Evolutionary conservation across 768 basidiomycete species (phyloP).

Genomic region (Boletellus ananas): DNA sequence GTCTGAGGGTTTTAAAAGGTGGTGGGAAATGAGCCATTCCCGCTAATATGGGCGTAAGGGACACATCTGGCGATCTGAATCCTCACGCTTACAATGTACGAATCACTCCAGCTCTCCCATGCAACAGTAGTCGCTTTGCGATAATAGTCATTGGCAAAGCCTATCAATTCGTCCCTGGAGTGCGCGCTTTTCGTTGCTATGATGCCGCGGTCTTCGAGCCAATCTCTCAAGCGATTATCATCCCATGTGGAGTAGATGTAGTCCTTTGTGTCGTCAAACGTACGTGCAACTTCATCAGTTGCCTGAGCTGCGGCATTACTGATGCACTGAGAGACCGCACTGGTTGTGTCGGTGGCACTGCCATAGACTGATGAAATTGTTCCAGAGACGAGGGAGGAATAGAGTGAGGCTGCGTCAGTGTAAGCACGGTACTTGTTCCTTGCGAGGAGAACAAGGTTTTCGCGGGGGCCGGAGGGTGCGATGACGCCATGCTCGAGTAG

Average conservation of each 20-base stretch:
- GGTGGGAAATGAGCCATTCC: constrained; percentile 80
- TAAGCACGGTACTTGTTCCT: constrained; percentile 66
- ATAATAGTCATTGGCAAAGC: constrained; percentile 67
- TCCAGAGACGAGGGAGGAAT: constrained; percentile 45
- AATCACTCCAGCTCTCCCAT: constrained; percentile 86
- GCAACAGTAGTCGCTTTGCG: constrained; percentile 56
- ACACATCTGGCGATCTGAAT: neutral
- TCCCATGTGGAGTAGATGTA: constrained; percentile 91
- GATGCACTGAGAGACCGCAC: constrained; percentile 38
- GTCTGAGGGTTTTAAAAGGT: constrained; percentile 61
- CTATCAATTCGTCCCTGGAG: constrained; percentile 63
- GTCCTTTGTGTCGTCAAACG: constrained; percentile 73
- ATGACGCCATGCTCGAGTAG: constrained; percentile 86
- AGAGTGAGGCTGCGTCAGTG: constrained; percentile 54
- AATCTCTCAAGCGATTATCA: constrained; percentile 66
- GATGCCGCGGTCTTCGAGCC: constrained; percentile 72
- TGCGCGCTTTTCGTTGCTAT: constrained; percentile 53
- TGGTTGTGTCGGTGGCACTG: constrained; percentile 34
- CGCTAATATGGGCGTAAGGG: constrained; percentile 40
- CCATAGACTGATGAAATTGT: constrained; percentile 51
- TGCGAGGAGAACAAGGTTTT: constrained; percentile 76
- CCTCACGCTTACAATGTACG: constrained; percentile 58
- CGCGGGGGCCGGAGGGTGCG: constrained; percentile 71
- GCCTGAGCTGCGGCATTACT: constrained; percentile 48
- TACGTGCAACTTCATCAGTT: constrained; percentile 45